Evolutionary conservation across 78 protist genomes (phyloP).

Genomic region (Ministeria vibrans): DNA sequence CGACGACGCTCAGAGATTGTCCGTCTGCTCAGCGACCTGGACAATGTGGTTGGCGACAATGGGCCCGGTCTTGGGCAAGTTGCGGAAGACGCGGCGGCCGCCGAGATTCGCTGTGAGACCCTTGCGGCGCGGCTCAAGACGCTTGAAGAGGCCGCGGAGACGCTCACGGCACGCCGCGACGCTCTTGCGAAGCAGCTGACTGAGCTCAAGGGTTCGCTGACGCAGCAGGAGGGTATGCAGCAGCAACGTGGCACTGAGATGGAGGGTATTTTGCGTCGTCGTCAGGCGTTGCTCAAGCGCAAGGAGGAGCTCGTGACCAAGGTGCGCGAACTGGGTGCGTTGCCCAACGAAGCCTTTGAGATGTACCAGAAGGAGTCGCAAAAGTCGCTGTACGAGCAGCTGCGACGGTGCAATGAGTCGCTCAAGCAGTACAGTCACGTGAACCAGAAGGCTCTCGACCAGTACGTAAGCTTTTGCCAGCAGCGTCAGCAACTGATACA

Average conservation of each 20-base stretch:
- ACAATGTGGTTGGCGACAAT: not conserved
- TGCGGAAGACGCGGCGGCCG: too few relatives aligned
- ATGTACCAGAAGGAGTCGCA: not conserved
- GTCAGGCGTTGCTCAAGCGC: not conserved
- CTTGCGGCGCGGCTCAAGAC: too few relatives aligned
- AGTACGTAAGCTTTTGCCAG: constrained; percentile 59
- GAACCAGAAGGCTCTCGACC: constrained; percentile 96
- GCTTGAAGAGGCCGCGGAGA: too few relatives aligned
- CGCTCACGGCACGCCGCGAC: too few relatives aligned
- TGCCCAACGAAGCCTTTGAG: constrained; percentile 42
- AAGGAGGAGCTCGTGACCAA: constrained; percentile 14
- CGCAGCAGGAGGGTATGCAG: too few relatives aligned
- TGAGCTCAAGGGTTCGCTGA: too few relatives aligned
- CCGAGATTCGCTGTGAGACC: too few relatives aligned
- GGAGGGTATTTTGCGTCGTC: too few relatives aligned
- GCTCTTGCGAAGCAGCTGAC: not conserved
- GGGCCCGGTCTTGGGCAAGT: too few relatives aligned
- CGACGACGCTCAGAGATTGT: not conserved
- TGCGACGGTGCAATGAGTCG: constrained; percentile 29
- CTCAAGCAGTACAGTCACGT: constrained; percentile 68
- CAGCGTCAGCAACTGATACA: constrained; percentile 36
- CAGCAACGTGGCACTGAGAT: too few relatives aligned
- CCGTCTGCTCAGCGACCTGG: not conserved
- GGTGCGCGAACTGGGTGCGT: constrained; percentile 71
- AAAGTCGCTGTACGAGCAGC: not conserved